phyloP scores from a whole-genome alignment of 169 alveolate genomes.

The Plasmodium berghei region DNA sequence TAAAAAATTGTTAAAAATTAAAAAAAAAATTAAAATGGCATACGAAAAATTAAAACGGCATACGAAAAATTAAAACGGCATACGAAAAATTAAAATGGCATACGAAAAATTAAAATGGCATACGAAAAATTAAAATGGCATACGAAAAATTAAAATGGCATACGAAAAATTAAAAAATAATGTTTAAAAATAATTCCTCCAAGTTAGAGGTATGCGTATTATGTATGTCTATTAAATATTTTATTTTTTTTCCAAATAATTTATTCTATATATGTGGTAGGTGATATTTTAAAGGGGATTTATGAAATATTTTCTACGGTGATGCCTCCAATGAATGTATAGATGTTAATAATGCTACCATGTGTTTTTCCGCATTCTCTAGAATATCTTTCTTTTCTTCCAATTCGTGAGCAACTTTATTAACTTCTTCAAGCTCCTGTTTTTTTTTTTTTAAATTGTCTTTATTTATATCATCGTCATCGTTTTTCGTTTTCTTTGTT shows the following conservation, averaged over 20 bases:
- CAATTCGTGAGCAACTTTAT: slow-evolving; percentile 25
- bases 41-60: no score
- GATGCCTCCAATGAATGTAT: slow-evolving; percentile 35
- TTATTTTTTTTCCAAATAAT: not conserved
- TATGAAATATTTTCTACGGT: not conserved
- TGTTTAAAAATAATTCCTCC: no score
- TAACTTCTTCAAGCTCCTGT: slow-evolving; percentile 26
- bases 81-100: no score
- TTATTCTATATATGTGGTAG: not conserved
- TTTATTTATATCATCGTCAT: not conserved
- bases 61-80: no score
- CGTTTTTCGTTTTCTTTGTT: not conserved
- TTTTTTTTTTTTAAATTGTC: slow-evolving; percentile 20
- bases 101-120: not conserved
- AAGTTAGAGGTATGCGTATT: no score
- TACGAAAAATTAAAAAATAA: no score
- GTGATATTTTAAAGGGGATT: no score
- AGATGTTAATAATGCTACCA: slow-evolving; percentile 12
- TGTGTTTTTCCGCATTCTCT: slow-evolving; percentile 30
- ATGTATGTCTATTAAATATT: not conserved
- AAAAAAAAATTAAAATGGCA: no score
- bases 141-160: no score
- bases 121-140: no score
- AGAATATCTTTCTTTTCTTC: slow-evolving; percentile 27
- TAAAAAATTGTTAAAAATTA: no score